Evolutionary conservation across 2,329 filamentous ascomycete genomes (phyloP), one percentile per base, ranked within the genome.

Genomic region (Trichoderma afroharzianum): DNA sequence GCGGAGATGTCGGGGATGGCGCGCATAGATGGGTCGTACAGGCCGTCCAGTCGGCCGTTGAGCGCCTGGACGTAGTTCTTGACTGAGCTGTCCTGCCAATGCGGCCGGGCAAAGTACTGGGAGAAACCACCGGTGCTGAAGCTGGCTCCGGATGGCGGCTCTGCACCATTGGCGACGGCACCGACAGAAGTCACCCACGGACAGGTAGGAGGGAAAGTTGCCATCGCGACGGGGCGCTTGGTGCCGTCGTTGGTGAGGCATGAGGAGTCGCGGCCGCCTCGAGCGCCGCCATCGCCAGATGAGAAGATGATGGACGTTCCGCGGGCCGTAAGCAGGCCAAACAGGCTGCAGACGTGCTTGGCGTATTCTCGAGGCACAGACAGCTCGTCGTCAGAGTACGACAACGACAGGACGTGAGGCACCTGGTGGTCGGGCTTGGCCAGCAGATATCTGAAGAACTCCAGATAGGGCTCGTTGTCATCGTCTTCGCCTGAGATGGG

Each of bases 151-250:
- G 74, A 77, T 12, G 85, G 81, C 0, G 82, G 82, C 4, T 80
- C 77, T 3, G 75, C 74, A 2, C 74, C 74, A 74, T 81, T 81
- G 50, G 73, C 76, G 1, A 88, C 90, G 1, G 87, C 91, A 7
- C 91, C 91, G 1, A 93, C 87, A 3, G 86, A 82, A 0, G 91
- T 93, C 8, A 93, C 87, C 78, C 88, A 93, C 0, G 91, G 91
- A 75, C 91, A 93, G 0, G 87, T 86, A 0, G 86, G 87, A 0
- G 91, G 91, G 79, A 93, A 93, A 6, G 85, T 86, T 1, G 90
- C 85, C 33, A 89, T 82, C 76, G 91, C 89, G 24, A 85, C 83
- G 11, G 85, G 85, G 1, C 82, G 85, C 72, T 87, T 84, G 57
- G 80, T 83, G 26, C 89, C 90, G 71, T 91, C 88, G 76, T 90